Percentiles rank a stretch among this genome's conserved stretches.
These are phyloP conservation scores for Leishmania guyanensis DNA, from an alignment of 208 protist genomes.

Conservation along the genomic window DNA sequence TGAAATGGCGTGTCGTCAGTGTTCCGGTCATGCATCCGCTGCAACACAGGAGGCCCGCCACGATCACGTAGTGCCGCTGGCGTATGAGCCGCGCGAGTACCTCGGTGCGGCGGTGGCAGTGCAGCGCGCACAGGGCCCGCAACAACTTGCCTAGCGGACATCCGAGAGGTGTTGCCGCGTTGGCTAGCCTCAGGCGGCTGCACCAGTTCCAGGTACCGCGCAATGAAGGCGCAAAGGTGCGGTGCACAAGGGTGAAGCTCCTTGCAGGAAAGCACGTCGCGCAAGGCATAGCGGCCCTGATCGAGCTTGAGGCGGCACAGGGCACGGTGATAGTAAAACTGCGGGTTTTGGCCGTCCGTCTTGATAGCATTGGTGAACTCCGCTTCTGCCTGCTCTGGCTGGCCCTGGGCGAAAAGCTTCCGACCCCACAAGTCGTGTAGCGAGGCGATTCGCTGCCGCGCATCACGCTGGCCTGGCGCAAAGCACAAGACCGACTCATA, in stretches of 20 bases:
- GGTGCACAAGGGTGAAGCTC: constrained; percentile 65
- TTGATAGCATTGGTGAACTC: constrained; percentile 90
- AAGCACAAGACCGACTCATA: constrained; percentile 69
- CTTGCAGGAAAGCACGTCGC: constrained; percentile 87
- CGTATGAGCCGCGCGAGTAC: background rate
- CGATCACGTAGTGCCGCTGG: background rate
- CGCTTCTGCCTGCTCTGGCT: constrained; percentile 61
- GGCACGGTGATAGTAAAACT: constrained; percentile 88
- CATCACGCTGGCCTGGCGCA: constrained; percentile 53
- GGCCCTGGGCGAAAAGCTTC: constrained; percentile 56
- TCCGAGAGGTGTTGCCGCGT: background rate
- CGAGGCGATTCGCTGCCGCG: constrained; percentile 63
- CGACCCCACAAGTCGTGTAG: constrained; percentile 86
- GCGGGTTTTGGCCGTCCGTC: constrained; percentile 56
- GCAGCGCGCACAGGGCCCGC: background rate
- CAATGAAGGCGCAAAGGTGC: constrained; percentile 72
- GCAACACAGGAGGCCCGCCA: background rate
- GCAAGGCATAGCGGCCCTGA: constrained; percentile 76
- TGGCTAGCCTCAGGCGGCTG: background rate
- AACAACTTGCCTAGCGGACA: background rate
- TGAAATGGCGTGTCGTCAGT: background rate
- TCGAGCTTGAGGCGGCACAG: constrained; percentile 80
- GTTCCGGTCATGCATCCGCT: background rate
- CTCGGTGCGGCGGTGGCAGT: background rate
- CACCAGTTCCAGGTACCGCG: constrained; percentile 61